Evolutionary conservation across 2,329 filamentous ascomycete genomes (phyloP), one percentile per base, ranked within the genome.

Genomic region (Nemania abortiva): DNA sequence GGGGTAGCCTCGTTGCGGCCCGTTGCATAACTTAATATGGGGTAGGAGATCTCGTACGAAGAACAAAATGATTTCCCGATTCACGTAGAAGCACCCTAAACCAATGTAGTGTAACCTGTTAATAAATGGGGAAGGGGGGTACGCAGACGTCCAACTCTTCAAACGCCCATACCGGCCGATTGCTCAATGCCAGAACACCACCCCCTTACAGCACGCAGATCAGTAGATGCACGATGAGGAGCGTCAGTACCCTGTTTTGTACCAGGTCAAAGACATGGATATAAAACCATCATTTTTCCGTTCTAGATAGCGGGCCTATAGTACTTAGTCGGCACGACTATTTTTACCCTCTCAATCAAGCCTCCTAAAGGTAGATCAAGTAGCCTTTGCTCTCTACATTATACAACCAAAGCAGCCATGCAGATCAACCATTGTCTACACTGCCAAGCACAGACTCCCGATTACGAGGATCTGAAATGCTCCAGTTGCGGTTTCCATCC

Each of bases 391-490:
- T n/a, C 22, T 52, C 11, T 6, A 6, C 31, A 34, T 9, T 34
- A 34, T 34, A 52, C 49, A 29, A 27, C 49, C 10, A 27, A 13
- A 52, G 6, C 13, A 54, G 20, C 20, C 54, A 56, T 56, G 54
- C 50, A 34, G 24, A 5, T 55, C 1, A 56, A 49, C 42, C 18
- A 22, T 5, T 68, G 66, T 39, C 42, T 18, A 1, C 66, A 68
- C 22, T 68, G 66, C 34, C 61, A 64, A 10, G 20, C n/a, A 22
- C 55, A 60, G 0, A 56, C 18, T n/a, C n/a, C 34, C 0, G 39
- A 55, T 1, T 13, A 24, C 7, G 52, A 7, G 24, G 29, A 15
- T 3, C 18, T 27, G 1, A 9, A 45, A 1, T 68, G 66, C 42
- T 1, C 22, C 10, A 13, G 0, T 2, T 68, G 66, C 15, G 34